phyloP scores from a whole-genome alignment of 2,329 filamentous ascomycete genomes.

The Scortechinia acanthostroma region DNA sequence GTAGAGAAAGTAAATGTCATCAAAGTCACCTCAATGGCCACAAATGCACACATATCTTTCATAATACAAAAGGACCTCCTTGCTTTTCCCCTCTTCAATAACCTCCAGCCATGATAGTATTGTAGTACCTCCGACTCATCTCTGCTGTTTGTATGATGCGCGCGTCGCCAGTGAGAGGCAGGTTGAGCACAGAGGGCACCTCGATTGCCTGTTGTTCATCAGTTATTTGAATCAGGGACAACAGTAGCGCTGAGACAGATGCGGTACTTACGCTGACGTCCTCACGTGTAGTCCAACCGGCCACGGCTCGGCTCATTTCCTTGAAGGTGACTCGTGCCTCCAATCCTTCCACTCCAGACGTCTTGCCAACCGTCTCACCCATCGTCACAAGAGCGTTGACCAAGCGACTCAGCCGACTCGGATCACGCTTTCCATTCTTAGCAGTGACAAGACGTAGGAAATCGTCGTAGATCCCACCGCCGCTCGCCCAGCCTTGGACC shows the following conservation, averaged over 20 bases:
- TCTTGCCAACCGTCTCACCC: neutral
- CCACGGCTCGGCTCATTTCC: constrained; percentile 2
- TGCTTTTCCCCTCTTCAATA: neutral
- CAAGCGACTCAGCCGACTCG: neutral
- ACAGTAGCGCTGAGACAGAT: no score
- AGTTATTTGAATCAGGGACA: no score
- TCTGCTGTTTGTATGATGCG: neutral
- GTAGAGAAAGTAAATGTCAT: no score
- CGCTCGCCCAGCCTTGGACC: neutral
- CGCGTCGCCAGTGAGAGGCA: constrained; percentile 1
- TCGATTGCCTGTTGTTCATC: neutral
- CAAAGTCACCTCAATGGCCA: no score
- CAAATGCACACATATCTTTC: no score
- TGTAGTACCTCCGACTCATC: neutral
- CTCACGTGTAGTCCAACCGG: neutral
- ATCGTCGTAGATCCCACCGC: constrained; percentile 1
- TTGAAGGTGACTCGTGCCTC: neutral
- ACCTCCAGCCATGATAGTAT: neutral
- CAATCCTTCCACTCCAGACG: neutral
- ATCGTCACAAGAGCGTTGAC: neutral
- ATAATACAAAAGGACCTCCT: neutral
- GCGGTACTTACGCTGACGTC: neutral
- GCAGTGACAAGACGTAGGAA: neutral
- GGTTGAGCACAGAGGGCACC: neutral
- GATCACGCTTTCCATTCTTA: neutral